These are phyloP conservation scores for Saccharomycopsis schoenii DNA, from an alignment of 805 yeast genomes.

Conservation along the genomic window DNA sequence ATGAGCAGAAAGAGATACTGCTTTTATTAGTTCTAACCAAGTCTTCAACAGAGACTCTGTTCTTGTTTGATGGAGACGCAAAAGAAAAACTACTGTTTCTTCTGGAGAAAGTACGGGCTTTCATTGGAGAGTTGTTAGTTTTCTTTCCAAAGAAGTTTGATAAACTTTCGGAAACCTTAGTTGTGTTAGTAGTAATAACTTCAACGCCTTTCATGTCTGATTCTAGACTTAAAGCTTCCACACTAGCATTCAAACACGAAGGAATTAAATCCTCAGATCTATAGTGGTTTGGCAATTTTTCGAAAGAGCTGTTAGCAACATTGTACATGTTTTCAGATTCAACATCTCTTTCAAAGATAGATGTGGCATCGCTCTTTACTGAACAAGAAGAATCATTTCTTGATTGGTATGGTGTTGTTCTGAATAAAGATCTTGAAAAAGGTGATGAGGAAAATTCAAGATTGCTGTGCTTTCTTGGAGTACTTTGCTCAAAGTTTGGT, in stretches of 20 bases:
- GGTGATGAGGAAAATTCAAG: not conserved
- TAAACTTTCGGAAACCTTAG: conserved; percentile 3
- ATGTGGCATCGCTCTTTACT: conserved; percentile 4
- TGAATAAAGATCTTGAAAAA: not conserved
- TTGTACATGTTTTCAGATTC: conserved; percentile 10
- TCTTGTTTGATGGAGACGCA: not conserved
- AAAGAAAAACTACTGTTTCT: not conserved
- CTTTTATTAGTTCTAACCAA: conserved; percentile 13
- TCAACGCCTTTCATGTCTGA: conserved; percentile 5
- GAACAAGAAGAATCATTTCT: conserved; percentile 6
- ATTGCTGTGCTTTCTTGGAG: not conserved
- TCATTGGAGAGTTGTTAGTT: not conserved
- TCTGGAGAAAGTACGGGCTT: conserved; percentile 4
- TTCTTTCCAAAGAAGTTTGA: not conserved
- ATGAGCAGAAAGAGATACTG: conserved; percentile 12
- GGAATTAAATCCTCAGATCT: conserved; percentile 14
- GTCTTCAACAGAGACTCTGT: conserved; percentile 15
- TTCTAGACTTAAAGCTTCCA: conserved; percentile 11
- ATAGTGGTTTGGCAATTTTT: conserved; percentile 5
- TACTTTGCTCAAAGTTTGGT: not conserved
- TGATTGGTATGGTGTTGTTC: not conserved
- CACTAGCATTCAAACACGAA: conserved; percentile 16
- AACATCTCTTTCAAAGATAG: conserved; percentile 18
- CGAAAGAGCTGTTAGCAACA: conserved; percentile 6
- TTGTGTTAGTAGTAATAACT: conserved; percentile 1